Evolutionary conservation across 1,284 basidiomycete genomes (phyloP).

Genomic region (Rhodotorula sp.): DNA sequence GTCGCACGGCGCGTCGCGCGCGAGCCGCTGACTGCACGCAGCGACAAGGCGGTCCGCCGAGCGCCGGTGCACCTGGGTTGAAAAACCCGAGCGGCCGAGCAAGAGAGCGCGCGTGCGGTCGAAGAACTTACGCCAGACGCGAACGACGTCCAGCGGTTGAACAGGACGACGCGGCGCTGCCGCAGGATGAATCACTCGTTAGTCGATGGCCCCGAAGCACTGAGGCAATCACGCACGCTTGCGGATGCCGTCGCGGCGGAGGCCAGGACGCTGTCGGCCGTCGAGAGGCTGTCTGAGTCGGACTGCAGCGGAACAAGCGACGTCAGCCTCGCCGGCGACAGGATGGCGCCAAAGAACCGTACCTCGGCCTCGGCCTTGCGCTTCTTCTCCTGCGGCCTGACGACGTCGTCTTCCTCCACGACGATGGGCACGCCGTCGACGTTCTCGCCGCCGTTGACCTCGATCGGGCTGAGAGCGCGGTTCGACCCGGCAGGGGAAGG

Average conservation of each 20-base stretch:
- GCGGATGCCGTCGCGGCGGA: neutral
- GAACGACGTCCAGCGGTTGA: neutral
- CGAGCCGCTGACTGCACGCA: neutral
- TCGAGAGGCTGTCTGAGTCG: neutral
- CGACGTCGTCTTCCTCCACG: neutral
- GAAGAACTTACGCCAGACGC: no score
- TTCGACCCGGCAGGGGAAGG: neutral
- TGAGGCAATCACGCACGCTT: neutral
- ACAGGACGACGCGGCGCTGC: neutral
- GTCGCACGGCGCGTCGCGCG: neutral
- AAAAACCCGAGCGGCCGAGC: no score
- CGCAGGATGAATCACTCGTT: neutral
- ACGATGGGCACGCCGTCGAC: neutral
- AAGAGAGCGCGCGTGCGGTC: no score
- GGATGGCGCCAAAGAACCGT: rapidly evolving
- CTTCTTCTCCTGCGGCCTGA: neutral
- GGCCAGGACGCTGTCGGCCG: neutral
- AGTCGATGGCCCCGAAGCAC: rapidly evolving
- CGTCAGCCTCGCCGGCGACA: neutral
- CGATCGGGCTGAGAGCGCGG: no score
- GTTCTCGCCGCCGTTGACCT: neutral
- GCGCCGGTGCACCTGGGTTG: no score
- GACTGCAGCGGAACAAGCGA: neutral
- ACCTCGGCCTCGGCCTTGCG: neutral
- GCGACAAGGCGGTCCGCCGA: neutral